Base-by-base conservation (phyloP, 257 asterid genomes). In the Ballota nigra region DNA sequence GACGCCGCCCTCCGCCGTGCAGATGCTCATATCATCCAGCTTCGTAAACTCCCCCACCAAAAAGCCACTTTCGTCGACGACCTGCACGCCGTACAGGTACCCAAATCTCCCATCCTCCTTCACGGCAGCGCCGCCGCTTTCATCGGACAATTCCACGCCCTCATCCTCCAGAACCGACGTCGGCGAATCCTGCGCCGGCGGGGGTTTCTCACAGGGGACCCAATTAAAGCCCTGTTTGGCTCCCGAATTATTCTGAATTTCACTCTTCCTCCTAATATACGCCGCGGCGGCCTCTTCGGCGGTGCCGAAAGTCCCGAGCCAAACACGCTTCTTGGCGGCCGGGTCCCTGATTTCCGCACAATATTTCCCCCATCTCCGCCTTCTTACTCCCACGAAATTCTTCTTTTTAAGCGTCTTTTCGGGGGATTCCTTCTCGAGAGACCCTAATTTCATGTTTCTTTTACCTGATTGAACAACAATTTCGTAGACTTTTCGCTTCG, bases 221-320 rank as follows among this genome's bases (percentile, higher is more conserved):
- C 80, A 69, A 4, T 18, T 66, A 22, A 66, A 4, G 0, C 76
- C 71, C 41, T 22, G 78, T 55, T 47, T 61, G 34, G 76, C 70
- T 0, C 62, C 77, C 74, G 22, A 6, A 51, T 51, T 45, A 4
- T 22, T 67, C 79, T 69, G 43, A 74, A 83, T 10, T 66, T 79
- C 82, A 12, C 56, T 52, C 49, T 79, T 81, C 79, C 57, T 75
- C 31, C 75, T 11, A 0, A 56, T 55, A 13, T 82, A 81, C 20
- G 81, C 89, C 59, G n/a, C 38, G 2, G 83, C 53, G 0, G 89
- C 86, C 65, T 77, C 86, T 24, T 79, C 89, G 5, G 81, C 83
- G 19, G 85, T 79, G 38, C 5, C 3, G 66, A 79, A 84, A 19
- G 82, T 84, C 3, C 86, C 85, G 76, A 84, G 59, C 86, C 84